Percentiles rank a stretch among this genome's conserved stretches.
These are phyloP conservation scores for Mucor ambiguus DNA, from an alignment of 371 early-diverging fungal species.

Conservation along the genomic window DNA sequence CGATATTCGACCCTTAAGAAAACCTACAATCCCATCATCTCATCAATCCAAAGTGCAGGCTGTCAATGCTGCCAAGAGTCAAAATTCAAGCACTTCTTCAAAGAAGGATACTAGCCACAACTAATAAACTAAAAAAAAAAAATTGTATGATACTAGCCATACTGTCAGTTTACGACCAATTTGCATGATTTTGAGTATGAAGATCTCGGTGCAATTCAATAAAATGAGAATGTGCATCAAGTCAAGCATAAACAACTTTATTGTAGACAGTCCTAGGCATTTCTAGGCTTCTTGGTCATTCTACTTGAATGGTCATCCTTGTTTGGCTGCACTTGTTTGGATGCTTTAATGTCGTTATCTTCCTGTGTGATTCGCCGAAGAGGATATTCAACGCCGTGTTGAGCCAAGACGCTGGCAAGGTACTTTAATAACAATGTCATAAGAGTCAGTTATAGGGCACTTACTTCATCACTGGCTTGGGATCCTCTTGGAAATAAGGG, in stretches of 20 bases:
- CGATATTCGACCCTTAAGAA: constrained; percentile 77
- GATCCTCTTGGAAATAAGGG: constrained; percentile 92
- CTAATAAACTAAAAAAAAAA: background rate
- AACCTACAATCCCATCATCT: constrained; percentile 60
- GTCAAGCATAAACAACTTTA: background rate
- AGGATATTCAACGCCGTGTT: constrained; percentile 68
- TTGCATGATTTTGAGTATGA: too few species aligned
- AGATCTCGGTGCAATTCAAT: too few species aligned
- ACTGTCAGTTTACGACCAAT: too few species aligned
- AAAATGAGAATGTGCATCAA: too few species aligned
- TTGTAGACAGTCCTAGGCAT: constrained; percentile 18
- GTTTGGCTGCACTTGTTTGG: constrained; percentile 28
- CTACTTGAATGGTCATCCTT: constrained; percentile 36
- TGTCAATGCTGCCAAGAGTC: constrained; percentile 59
- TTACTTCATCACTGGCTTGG: constrained; percentile 77
- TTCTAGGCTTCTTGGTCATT: constrained; percentile 40
- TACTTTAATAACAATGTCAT: background rate
- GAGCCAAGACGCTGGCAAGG: constrained; percentile 49
- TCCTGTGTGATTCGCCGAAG: constrained; percentile 64
- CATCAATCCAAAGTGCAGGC: constrained; percentile 76
- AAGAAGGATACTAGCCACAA: constrained; percentile 1
- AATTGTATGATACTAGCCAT: background rate
- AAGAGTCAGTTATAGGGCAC: background rate
- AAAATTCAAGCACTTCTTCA: constrained; percentile 9
- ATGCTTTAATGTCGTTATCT: constrained; percentile 65